Percentiles rank a stretch among this genome's conserved stretches.
Evolutionary conservation across 768 basidiomycete species (phyloP).

Genomic region (Zangia roseola): DNA sequence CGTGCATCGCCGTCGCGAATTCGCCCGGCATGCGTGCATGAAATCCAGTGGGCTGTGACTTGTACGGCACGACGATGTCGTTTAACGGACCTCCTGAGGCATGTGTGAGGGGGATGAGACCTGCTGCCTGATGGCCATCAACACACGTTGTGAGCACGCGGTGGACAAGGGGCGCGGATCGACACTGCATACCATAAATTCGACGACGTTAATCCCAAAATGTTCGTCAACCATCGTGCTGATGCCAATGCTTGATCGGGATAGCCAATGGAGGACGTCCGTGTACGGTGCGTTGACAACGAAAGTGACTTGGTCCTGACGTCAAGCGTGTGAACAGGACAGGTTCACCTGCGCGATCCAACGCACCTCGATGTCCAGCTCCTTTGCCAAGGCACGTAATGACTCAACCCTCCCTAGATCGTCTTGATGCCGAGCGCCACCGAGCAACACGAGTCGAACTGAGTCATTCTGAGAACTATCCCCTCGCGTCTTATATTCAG

Average conservation of each 20-base stretch:
- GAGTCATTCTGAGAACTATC: slow-evolving; percentile 16
- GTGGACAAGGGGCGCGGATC: background rate
- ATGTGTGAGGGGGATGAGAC: slow-evolving; percentile 88
- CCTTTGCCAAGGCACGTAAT: slow-evolving; percentile 55
- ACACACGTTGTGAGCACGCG: slow-evolving; percentile 15
- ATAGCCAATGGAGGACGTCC: slow-evolving; percentile 67
- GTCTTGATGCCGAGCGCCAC: slow-evolving; percentile 76
- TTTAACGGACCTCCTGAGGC: slow-evolving; percentile 89
- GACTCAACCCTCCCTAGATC: slow-evolving; percentile 70
- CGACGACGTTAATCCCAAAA: slow-evolving; percentile 97
- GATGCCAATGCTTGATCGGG: slow-evolving; percentile 76
- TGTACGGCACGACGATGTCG: slow-evolving; percentile 85
- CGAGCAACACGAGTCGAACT: slow-evolving; percentile 73
- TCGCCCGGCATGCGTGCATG: slow-evolving; percentile 67
- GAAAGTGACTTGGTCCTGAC: slow-evolving; percentile 70
- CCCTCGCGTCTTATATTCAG: slow-evolving; percentile 45
- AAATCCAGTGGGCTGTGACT: slow-evolving; percentile 75
- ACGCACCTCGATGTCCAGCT: slow-evolving; percentile 64
- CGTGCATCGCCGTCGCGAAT: slow-evolving; percentile 68
- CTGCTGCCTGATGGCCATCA: slow-evolving; percentile 70
- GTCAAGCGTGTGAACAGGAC: background rate
- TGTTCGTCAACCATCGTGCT: slow-evolving; percentile 99
- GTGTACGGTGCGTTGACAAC: slow-evolving; percentile 81
- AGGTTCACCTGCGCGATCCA: background rate
- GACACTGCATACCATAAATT: slow-evolving; percentile 77